Evolutionary conservation across 2,329 filamentous ascomycete species (phyloP), one percentile per base, ranked within the genome.

Genomic region (Trichophyton rubrum): DNA sequence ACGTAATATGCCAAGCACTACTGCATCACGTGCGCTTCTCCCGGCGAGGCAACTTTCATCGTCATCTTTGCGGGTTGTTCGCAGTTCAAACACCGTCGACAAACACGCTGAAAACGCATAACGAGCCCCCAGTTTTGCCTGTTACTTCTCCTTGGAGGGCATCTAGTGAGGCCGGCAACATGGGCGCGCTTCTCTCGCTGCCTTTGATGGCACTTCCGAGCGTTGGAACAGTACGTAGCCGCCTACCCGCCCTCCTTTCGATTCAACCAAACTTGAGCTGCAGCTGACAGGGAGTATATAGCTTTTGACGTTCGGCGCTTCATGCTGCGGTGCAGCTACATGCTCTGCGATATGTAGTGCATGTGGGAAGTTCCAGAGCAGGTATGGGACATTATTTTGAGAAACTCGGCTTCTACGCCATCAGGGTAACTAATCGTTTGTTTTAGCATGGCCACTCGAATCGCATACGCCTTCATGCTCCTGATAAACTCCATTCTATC

Each of bases 361-460:
- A 11, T 99, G 92, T 72, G 92, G 93, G 59, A 97, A 96, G 74
- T 97, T 92, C 75, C 89, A 91, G 68, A 97, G 96, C 80, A 95
- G 89, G 88, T 90, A 75, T 64, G 72, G 65, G 43, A 51, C 38
- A 49, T 59, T 3, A 13, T 20, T n/a, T 35, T 9, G 9, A 20
- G 24, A 11, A 11, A 8, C 35, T 13, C n/a, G 2, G 15, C 22
- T 30, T 20, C 40, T 15, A 24, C n/a, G 55, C 33, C 24, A 5
- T 15, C 22, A 6, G 15, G 3, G 11, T 40, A 35, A 40, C 55
- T 15, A 9, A 55, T n/a, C 41, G 17, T 20, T 11, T 17, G 56
- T 6, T 49, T 63, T 67, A 95, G 90, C 77, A 91, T 97, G 77
- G 91, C 91, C 61, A 99, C 93, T 67, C 89, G 93, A 79, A 95